These are phyloP conservation scores for Draba incana DNA, from an alignment of 345 rosid genomes.

Conservation along the genomic window DNA sequence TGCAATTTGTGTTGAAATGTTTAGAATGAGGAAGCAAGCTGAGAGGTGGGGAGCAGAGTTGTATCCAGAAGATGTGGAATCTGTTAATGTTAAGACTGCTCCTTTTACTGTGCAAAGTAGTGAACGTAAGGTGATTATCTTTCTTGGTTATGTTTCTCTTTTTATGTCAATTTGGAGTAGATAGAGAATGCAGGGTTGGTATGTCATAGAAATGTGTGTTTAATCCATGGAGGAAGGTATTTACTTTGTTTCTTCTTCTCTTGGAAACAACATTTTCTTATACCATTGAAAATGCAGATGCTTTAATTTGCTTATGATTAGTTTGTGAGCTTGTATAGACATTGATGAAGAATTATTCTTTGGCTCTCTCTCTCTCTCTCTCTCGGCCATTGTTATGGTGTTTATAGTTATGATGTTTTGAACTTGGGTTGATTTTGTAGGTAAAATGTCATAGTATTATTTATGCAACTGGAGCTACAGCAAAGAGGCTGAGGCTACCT, in stretches of 20 bases:
- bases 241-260: not conserved
- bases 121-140: constrained; percentile 82
- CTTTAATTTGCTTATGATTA: constrained; percentile 3
- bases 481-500: constrained; percentile 76
- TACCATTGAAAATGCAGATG: too few species aligned
- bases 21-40: constrained; percentile 93
- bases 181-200: constrained; percentile 22
- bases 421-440: constrained; percentile 46
- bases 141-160: constrained; percentile 19
- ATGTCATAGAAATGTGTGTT: not conserved
- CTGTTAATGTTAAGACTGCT: constrained; percentile 59
- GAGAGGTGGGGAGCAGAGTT: constrained; percentile 99
- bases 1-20: constrained; percentile 15
- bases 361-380: not conserved
- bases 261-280: not conserved
- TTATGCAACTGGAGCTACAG: constrained; percentile 95
- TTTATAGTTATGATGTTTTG: not conserved
- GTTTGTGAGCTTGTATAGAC: not conserved
- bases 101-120: constrained; percentile 84
- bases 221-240: not conserved
- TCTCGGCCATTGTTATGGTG: not conserved
- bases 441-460: constrained; percentile 84
- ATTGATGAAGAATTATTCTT: not conserved
- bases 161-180: not conserved
- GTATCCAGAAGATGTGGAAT: constrained; percentile 91